Base-by-base conservation (phyloP, 2,329 filamentous ascomycete species). In the Fusarium torulosum region DNA sequence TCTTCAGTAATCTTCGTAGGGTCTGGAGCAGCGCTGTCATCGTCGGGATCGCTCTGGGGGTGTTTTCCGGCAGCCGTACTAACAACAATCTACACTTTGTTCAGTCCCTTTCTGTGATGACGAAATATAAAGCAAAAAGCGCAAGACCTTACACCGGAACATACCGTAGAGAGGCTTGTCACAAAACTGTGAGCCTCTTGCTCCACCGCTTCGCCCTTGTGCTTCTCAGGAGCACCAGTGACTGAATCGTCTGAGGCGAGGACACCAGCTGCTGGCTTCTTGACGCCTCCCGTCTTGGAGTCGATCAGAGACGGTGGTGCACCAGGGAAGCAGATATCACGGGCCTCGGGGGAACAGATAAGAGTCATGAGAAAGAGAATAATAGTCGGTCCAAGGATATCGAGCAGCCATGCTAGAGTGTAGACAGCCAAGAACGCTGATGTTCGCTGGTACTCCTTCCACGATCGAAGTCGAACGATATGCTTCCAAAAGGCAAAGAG, bases 171-270 rank as follows among this genome's bases (percentile, higher is more conserved):
- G 52, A 96, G 88, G 33, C 89, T 87, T 53, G 90, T 90, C 59
- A 96, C 89, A 64, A 96, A 90, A 74, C 93, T 94, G 70, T 86
- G 90, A 1, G 93, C 93, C 76, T 96, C 93, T 63, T 91, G 87
- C 75, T 96, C 93, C 1, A 93, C 91, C 0, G 92, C 91, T 75
- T 96, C 92, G 25, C 93, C 93, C 75, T 93, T 90, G 78, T 93
- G 87, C 68, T 93, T 92, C 75, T 97, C 92, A 0, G 92, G 90
- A 0, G 93, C 93, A 2, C 93, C 93, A 0, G 93, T 96, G 1
- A 91, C 85, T 57, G 90, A 93, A 61, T 93, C 91, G 27, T 90
- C 86, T 20, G 90, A 93, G 1, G 91, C 93, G 0, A 96, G 79
- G 0, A 93, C 88, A 2, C 92, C 92, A 4, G 92, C 86, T 50